Conservation (phyloP, 495 filamentous ascomycete genomes). For the Astrothelium subdiscretum region DNA sequence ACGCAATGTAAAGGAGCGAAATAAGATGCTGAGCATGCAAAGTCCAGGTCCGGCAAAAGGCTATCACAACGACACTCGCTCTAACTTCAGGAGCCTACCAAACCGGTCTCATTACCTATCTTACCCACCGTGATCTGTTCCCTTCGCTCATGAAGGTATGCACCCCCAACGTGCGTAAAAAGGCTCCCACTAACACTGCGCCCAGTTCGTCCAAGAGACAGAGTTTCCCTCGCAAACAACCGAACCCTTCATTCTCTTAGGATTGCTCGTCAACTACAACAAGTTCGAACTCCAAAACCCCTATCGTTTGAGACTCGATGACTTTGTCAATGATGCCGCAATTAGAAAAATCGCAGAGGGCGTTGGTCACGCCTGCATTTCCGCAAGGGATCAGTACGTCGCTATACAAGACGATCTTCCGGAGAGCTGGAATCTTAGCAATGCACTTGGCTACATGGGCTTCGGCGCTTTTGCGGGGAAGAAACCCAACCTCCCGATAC, state of each 20-base stretch:
- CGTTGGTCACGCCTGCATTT: conserved; percentile 56
- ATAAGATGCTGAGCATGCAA: not conserved
- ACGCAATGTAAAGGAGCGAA: not conserved
- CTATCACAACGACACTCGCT: conserved; percentile 68
- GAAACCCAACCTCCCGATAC: conserved; percentile 44
- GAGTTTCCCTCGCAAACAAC: conserved; percentile 50
- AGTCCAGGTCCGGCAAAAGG: conserved; percentile 69
- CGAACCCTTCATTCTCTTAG: conserved; percentile 71
- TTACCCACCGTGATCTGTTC: conserved; percentile 90
- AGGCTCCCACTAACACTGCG: not conserved
- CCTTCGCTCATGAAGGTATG: conserved; percentile 87
- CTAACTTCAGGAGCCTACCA: conserved; percentile 88
- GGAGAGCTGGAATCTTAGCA: conserved; percentile 76
- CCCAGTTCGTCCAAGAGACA: conserved; percentile 73
- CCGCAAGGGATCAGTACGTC: conserved; percentile 62
- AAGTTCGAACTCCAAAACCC: conserved; percentile 99
- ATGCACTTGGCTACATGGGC: conserved; percentile 74
- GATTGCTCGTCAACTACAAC: conserved; percentile 94
- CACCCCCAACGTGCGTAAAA: not conserved
- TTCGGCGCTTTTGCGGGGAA: conserved; percentile 62
- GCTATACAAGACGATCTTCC: conserved; percentile 86
- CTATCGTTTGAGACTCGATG: conserved; percentile 86
- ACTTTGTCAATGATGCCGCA: conserved; percentile 85
- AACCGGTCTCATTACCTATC: conserved; percentile 85
- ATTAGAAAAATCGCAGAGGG: conserved; percentile 73